phyloP scores from a whole-genome alignment of 225 moss, liverwort and hornwort species.

The Asterella californica region DNA sequence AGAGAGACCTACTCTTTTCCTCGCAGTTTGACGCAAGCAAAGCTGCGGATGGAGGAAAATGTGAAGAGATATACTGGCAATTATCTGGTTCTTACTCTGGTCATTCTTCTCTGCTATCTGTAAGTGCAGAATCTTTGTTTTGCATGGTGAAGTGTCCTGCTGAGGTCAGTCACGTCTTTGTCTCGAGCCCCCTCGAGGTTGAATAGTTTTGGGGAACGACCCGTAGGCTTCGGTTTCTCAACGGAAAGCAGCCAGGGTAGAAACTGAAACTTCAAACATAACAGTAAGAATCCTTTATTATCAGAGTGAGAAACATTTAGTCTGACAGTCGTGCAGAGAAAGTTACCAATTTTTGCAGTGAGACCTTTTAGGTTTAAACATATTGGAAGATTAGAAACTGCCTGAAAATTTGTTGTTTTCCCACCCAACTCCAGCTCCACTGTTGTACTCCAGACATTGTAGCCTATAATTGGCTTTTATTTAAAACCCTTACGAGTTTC shows the following conservation, averaged over 20 bases:
- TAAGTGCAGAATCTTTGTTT: conserved; percentile 42
- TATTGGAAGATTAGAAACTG: no score
- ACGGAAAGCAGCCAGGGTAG: not conserved
- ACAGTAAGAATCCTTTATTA: no score
- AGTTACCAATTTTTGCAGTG: not conserved
- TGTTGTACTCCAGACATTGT: no score
- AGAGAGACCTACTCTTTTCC: conserved; percentile 83
- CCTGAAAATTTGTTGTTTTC: no score
- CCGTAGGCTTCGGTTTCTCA: not conserved
- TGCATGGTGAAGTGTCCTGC: not conserved
- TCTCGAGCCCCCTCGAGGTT: not conserved
- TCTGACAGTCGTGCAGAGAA: not conserved
- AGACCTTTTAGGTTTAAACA: no score
- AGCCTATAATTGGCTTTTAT: no score
- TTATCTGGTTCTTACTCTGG: conserved; percentile 67
- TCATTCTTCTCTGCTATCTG: conserved; percentile 75
- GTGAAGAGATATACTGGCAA: conserved; percentile 87
- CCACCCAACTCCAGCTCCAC: no score
- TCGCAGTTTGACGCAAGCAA: conserved; percentile 67
- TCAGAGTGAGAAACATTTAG: not conserved
- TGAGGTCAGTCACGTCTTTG: not conserved
- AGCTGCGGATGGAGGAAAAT: conserved; percentile 93
- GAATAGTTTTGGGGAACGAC: not conserved
- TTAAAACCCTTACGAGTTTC: no score
- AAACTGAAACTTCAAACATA: not conserved